Evolutionary conservation across 257 asterid genomes (phyloP).

Genomic region (Osmanthus fragrans): DNA sequence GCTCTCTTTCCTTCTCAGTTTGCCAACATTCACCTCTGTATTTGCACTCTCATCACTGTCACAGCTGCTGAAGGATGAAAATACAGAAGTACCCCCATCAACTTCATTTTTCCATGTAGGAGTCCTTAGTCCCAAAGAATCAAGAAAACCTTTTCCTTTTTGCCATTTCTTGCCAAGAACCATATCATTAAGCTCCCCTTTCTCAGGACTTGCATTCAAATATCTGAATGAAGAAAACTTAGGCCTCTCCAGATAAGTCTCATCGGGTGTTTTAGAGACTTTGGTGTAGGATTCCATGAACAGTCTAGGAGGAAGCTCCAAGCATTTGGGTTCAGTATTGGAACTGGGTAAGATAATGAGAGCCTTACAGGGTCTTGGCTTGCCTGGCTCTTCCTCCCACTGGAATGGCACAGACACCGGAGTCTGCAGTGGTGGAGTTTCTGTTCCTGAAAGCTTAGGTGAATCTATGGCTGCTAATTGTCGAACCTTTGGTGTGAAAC

Average conservation of each 20-base stretch:
- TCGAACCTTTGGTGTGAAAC: constrained; percentile 40
- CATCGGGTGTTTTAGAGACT: constrained; percentile 48
- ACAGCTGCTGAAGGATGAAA: constrained; percentile 16
- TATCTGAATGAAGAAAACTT: constrained; percentile 62
- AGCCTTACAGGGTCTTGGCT: constrained; percentile 56
- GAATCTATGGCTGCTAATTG: constrained; percentile 28
- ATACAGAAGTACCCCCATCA: constrained; percentile 38
- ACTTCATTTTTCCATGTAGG: constrained; percentile 27
- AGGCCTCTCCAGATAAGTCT: constrained; percentile 46
- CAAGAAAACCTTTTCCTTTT: constrained; percentile 27
- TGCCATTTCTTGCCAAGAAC: constrained; percentile 30
- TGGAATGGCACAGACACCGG: constrained; percentile 68
- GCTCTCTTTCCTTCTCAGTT: constrained; percentile 48
- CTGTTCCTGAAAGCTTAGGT: constrained; percentile 49
- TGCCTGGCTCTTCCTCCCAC: constrained; percentile 86
- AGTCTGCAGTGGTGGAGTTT: constrained; percentile 56
- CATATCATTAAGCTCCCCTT: constrained; percentile 25
- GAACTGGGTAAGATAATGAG: constrained; percentile 29
- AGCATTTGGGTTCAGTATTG: constrained; percentile 22
- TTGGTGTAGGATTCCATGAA: constrained; percentile 22
- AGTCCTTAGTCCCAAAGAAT: constrained; percentile 18
- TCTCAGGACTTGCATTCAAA: constrained; percentile 27
- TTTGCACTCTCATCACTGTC: background rate
- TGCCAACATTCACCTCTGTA: background rate
- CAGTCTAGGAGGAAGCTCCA: constrained; percentile 64